These are phyloP conservation scores for Aspergillus intermedius DNA, from an alignment of 2,329 filamentous ascomycete species.

Conservation along the genomic window DNA sequence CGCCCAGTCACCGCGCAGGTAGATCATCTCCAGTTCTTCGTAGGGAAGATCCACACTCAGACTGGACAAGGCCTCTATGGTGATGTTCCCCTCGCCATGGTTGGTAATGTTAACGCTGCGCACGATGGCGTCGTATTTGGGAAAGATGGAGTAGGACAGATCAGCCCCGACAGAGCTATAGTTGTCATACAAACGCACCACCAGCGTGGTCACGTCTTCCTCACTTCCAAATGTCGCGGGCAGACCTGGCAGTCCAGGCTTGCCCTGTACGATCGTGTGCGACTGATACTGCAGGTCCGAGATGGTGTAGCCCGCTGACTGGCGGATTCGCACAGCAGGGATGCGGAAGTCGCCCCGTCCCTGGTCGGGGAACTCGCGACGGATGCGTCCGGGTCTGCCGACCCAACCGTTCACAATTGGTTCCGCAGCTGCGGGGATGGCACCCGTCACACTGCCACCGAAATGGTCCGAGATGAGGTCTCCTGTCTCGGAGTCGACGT, in stretches of 20 bases:
- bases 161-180: slow-evolving; percentile 53
- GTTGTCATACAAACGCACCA: slow-evolving; percentile 54
- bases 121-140: slow-evolving; percentile 54
- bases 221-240: slow-evolving; percentile 55
- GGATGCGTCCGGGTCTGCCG: slow-evolving; percentile 43
- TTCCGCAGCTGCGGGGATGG: slow-evolving; percentile 38
- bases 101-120: slow-evolving; percentile 58
- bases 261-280: slow-evolving; percentile 50
- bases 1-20: slow-evolving; percentile 58
- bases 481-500: slow-evolving; percentile 50
- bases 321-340: slow-evolving; percentile 56
- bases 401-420: slow-evolving; percentile 48
- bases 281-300: slow-evolving; percentile 54
- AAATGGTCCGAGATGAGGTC: slow-evolving; percentile 58
- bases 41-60: slow-evolving; percentile 57
- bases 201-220: slow-evolving; percentile 52
- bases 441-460: slow-evolving; percentile 50
- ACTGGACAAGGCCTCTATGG: slow-evolving; percentile 53
- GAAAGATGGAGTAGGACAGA: slow-evolving; percentile 59
- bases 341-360: slow-evolving; percentile 58
- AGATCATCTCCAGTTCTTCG: slow-evolving; percentile 56
- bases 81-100: slow-evolving; percentile 47
- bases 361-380: slow-evolving; percentile 59
- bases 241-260: slow-evolving; percentile 51
- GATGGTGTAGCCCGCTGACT: slow-evolving; percentile 54